Conservation (phyloP, 441 rosid genomes). For the Bocquillonia castaneifolia region DNA sequence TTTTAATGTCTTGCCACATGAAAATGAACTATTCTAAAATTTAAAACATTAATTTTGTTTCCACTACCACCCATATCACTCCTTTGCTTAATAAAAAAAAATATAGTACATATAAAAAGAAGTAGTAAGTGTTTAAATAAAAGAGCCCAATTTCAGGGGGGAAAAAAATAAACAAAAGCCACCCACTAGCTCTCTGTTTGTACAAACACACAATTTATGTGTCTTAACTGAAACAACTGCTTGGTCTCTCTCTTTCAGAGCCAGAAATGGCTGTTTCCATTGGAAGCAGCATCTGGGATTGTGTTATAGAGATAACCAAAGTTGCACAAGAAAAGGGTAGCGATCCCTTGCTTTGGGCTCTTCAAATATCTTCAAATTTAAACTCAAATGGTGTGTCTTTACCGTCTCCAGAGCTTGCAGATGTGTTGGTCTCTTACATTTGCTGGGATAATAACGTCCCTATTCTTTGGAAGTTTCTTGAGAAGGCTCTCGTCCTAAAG, state of each 20-base stretch:
- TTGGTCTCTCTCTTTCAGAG: background rate
- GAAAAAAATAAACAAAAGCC: too few species aligned
- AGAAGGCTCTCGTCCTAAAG: slow-evolving; percentile 61
- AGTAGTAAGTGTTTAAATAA: background rate
- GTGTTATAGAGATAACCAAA: slow-evolving; percentile 53
- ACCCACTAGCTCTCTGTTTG: background rate
- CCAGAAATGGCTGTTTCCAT: slow-evolving; percentile 42
- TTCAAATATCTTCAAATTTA: slow-evolving; percentile 53
- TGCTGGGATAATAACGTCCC: slow-evolving; percentile 90
- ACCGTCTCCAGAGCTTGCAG: slow-evolving; percentile 76
- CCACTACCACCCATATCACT: too few species aligned
- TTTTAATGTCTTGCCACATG: too few species aligned
- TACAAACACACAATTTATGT: background rate
- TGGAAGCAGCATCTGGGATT: slow-evolving; percentile 51
- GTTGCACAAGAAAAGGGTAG: slow-evolving; percentile 57
- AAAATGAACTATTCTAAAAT: too few species aligned
- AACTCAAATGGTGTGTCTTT: slow-evolving; percentile 50
- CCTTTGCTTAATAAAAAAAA: too few species aligned
- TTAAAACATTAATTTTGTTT: too few species aligned
- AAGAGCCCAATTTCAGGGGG: background rate
- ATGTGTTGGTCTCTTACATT: slow-evolving; percentile 76
- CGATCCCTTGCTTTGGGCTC: slow-evolving; percentile 79
- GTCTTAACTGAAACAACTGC: slow-evolving; percentile 5
- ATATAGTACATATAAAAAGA: background rate
- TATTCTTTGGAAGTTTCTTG: slow-evolving; percentile 89